Percentiles rank a stretch among this genome's conserved stretches.
phyloP scores from a whole-genome alignment of 2,329 filamentous ascomycete genomes.

The Colletotrichum karsti region DNA sequence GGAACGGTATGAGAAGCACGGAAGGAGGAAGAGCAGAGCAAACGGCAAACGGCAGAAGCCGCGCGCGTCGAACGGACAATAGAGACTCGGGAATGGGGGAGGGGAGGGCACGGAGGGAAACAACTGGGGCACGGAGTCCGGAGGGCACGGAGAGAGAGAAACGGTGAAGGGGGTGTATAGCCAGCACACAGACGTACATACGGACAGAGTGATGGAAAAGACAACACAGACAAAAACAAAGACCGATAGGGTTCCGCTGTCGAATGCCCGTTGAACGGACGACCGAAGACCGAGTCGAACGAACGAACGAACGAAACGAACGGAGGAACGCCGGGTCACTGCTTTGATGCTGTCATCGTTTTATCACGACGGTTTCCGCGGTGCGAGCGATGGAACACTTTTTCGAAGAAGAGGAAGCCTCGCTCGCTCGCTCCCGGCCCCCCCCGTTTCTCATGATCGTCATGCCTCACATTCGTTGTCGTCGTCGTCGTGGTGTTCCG shows the following conservation, averaged over 20 bases:
- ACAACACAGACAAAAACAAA: background rate
- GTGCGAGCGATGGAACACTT: background rate
- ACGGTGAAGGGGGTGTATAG: no score
- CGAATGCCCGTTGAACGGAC: slow-evolving; percentile 27
- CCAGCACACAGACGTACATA: background rate
- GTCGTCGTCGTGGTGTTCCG: background rate
- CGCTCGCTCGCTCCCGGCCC: background rate
- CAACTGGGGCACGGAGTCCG: background rate
- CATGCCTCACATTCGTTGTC: background rate
- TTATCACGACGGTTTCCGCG: no score
- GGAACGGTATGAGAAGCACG: no score
- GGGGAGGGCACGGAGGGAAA: background rate
- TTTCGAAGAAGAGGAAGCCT: background rate
- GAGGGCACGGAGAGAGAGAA: background rate
- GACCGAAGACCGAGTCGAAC: slow-evolving; percentile 18
- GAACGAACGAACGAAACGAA: background rate
- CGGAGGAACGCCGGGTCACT: background rate
- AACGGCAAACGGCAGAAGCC: background rate
- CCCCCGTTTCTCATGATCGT: background rate
- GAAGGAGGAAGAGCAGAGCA: no score
- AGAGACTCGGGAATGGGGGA: no score
- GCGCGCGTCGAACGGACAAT: no score
- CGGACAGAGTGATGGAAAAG: background rate
- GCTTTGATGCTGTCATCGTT: slow-evolving; percentile 8
- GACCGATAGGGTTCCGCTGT: background rate